Evolutionary conservation across 75 land plant species (phyloP), one percentile per base, ranked within the genome.

Genomic region (Cunninghamia lanceolata): DNA sequence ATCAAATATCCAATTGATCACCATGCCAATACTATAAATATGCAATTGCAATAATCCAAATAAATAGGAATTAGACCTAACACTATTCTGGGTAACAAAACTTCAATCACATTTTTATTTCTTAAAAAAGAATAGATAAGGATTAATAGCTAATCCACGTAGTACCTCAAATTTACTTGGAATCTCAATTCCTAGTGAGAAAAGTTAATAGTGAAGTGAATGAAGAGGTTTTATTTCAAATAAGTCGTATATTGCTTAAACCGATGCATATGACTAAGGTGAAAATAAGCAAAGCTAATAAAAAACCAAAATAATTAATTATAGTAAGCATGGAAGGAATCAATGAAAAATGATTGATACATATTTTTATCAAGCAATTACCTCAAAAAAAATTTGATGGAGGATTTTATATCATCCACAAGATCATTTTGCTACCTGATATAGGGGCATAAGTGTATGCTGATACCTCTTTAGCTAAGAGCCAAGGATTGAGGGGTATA

Each of bases 1-100:
- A 19, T 59, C 28, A 78, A 78, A 78, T 36, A 78, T 36, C 21
- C 43, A 36, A 78, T 25, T n/a, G 81, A 78, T 40, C 81, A 78
- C 38, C 39, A 3, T 40, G 17, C 35, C 81, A 5, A 16, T 78
- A 78, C 28, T 34, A 8, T 78, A 35, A 78, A 78, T 78, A 78
- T 34, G 35, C 16, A 11, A 13, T 14, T 13, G 2, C 79, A 35
- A 77, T 45, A 9, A 2, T n/a, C n/a, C n/a, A n/a, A n/a, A n/a
- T n/a, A n/a, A n/a, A 85, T 85, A 74, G 46, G 74, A 70, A 85
- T 76, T 42, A 85, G 13, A 39, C 84, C 84, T 75, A 85, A 75
- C 7, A 85, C 84, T 39, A 30, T 85, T 77, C 86, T 19, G 0
- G 45, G 76, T 74, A 80, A 38, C 32, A 85, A 85, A 70, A 17